Evolutionary conservation across 306 rosid genomes (phyloP), one percentile per base, ranked within the genome.

Genomic region (Trifolium fragiferum): DNA sequence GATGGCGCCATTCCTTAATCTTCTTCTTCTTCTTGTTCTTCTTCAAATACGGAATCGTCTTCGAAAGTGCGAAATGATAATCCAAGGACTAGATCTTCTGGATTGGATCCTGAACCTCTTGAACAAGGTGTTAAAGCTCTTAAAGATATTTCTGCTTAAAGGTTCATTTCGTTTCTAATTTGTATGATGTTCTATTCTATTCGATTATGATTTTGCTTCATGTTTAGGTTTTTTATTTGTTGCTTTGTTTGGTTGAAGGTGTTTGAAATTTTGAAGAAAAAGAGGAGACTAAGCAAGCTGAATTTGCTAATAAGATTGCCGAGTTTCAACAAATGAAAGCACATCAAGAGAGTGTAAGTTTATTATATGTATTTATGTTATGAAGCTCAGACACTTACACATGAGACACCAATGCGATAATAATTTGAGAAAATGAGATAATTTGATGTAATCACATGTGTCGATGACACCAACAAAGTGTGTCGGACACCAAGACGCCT

Each of bases 31-130:
- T n/a, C n/a, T n/a, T n/a, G n/a, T n/a, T n/a, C n/a, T n/a, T n/a
- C n/a, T n/a, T n/a, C n/a, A n/a, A n/a, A n/a, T n/a, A n/a, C n/a
- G n/a, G n/a, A n/a, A n/a, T n/a, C 83, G 20, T 20, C 87, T 41
- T 5, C 83, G 5, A 88, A 83, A 83, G 84, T 41, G 33, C 92
- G 89, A 35, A 94, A 94, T 74, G 90, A 94, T 74, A 68, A 90
- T 6, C 97, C 97, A 0, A 90, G 95, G 79, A 94, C 93, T 0
- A 51, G 92, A 3, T 84, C 99, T 30, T 84, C 95, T 2, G 99
- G 99, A 1, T 92, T 92, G 73, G 99, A 94, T 79, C 97, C 95
- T 0, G 96, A 84, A 78, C 85, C 97, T 0, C 80, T 94, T 51
- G 97, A 87, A 76, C 85, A 90, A 32, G 99, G 93, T 0, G 95